A percentile compares a stretch with the other conserved stretches of the same genome.
These are phyloP conservation scores for carrot (Daucus carota) DNA, from an alignment of 129 eudicot species.

Conservation along the genomic window DNA sequence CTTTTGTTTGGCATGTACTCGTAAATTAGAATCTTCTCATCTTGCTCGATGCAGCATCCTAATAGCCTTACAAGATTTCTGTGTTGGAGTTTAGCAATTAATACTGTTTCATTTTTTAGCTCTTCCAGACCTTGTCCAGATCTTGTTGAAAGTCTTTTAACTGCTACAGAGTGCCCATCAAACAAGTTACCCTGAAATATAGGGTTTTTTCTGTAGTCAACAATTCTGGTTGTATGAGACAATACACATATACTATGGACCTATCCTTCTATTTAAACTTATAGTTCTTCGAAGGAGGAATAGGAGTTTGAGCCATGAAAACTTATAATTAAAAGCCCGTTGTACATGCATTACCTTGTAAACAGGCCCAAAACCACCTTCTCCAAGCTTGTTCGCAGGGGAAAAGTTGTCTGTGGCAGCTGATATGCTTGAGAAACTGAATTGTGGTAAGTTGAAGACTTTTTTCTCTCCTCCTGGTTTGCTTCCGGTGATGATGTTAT, in stretches of 20 bases:
- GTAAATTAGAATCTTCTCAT: conserved; percentile 19
- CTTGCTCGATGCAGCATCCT: conserved; percentile 19
- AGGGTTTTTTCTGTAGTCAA: neutral
- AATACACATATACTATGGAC: neutral
- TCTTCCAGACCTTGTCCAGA: conserved; percentile 21
- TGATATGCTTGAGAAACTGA: conserved; percentile 11
- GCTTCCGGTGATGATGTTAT: neutral
- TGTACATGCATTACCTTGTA: conserved; percentile 17
- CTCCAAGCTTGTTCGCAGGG: conserved; percentile 19
- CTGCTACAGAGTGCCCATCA: conserved; percentile 22
- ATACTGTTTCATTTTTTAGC: conserved; percentile 12
- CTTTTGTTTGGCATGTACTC: conserved; percentile 23
- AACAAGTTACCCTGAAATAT: conserved; percentile 18
- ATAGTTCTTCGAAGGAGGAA: neutral
- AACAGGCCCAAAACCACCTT: conserved; percentile 25
- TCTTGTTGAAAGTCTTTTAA: conserved; percentile 22
- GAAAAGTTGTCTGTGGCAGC: conserved; percentile 21
- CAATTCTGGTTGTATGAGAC: neutral
- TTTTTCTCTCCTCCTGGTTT: neutral
- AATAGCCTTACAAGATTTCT: conserved; percentile 19
- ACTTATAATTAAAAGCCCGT: neutral
- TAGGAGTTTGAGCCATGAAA: neutral
- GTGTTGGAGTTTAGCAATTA: conserved; percentile 25
- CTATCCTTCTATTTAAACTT: neutral
- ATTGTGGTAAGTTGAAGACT: neutral